Evolutionary conservation across 768 basidiomycete genomes (phyloP).

Genomic region (Rhodosporidiobolus odoratus): DNA sequence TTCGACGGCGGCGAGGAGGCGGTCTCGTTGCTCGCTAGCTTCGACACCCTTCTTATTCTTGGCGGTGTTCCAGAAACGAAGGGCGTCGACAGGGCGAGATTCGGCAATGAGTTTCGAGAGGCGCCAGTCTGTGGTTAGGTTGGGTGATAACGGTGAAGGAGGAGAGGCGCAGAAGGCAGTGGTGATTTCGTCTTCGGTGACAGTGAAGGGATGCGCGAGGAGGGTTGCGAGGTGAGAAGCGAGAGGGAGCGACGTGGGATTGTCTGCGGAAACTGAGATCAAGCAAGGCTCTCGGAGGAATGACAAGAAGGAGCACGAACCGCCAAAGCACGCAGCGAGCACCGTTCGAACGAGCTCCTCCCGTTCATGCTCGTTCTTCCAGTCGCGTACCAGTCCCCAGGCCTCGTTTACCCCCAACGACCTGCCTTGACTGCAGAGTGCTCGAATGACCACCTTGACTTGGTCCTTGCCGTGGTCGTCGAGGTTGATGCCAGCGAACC

Average conservation of each 20-base stretch:
- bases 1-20: slow-evolving; percentile 25
- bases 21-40: slow-evolving; percentile 15
- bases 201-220: slow-evolving; percentile 25
- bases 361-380: slow-evolving; percentile 17
- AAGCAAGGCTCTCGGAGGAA: not conserved
- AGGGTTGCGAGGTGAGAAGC: slow-evolving; percentile 23
- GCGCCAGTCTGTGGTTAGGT: slow-evolving; percentile 32
- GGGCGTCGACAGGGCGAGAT: slow-evolving; percentile 26
- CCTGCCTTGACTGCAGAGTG: slow-evolving; percentile 15
- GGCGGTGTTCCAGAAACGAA: slow-evolving; percentile 18
- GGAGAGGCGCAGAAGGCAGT: slow-evolving; percentile 20
- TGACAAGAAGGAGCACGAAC: slow-evolving; percentile 2
- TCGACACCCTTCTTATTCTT: not conserved
- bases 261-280: slow-evolving; percentile 9
- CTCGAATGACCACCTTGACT: slow-evolving; percentile 13
- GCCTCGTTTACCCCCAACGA: slow-evolving; percentile 27
- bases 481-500: slow-evolving; percentile 15
- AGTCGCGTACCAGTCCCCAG: slow-evolving; percentile 25
- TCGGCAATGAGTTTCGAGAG: slow-evolving; percentile 34
- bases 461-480: slow-evolving; percentile 1
- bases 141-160: not conserved
- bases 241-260: slow-evolving; percentile 4
- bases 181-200: slow-evolving; percentile 17
- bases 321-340: slow-evolving; percentile 33
- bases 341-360: slow-evolving; percentile 7